These are phyloP conservation scores for Mortierella sp. DNA, from an alignment of 371 early-diverging fungal species.

Conservation along the genomic window DNA sequence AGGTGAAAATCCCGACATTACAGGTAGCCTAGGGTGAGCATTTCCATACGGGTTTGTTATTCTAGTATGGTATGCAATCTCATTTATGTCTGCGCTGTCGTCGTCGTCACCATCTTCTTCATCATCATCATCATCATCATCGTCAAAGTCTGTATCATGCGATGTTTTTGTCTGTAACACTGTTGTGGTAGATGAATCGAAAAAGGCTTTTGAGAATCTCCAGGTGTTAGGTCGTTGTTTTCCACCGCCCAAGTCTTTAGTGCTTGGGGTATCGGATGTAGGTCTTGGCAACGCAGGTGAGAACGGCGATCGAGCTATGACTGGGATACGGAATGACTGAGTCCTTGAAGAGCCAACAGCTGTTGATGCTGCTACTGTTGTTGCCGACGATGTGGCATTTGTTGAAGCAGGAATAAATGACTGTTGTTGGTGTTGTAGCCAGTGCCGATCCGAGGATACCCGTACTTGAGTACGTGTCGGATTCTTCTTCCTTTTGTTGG, in stretches of 20 bases:
- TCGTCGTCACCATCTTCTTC: constrained; percentile 22
- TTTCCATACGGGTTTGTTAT: background rate
- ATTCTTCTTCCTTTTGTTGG: constrained; percentile 33
- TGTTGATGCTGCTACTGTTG: constrained; percentile 1
- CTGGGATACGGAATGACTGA: background rate
- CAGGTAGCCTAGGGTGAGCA: constrained; percentile 1
- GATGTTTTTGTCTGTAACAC: background rate
- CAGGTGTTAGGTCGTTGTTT: constrained; percentile 9
- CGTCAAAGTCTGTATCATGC: constrained; percentile 34
- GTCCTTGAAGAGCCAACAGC: background rate
- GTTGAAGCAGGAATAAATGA: background rate
- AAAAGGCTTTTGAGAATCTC: constrained; percentile 25
- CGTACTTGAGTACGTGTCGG: constrained; percentile 9
- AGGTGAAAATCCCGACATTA: background rate
- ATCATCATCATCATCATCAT: constrained; percentile 28
- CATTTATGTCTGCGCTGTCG: background rate
- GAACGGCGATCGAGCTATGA: background rate
- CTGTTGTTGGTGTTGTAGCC: constrained; percentile 4
- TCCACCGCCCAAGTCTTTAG: background rate
- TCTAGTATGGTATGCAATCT: background rate
- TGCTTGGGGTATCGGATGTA: background rate
- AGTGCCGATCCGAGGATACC: constrained; percentile 12
- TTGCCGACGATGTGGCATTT: background rate
- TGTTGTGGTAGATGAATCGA: constrained; percentile 19
- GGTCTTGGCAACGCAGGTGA: constrained; percentile 18